Evolutionary conservation across 2,329 filamentous ascomycete species (phyloP).

Genomic region (Achaetomium macrosporum): DNA sequence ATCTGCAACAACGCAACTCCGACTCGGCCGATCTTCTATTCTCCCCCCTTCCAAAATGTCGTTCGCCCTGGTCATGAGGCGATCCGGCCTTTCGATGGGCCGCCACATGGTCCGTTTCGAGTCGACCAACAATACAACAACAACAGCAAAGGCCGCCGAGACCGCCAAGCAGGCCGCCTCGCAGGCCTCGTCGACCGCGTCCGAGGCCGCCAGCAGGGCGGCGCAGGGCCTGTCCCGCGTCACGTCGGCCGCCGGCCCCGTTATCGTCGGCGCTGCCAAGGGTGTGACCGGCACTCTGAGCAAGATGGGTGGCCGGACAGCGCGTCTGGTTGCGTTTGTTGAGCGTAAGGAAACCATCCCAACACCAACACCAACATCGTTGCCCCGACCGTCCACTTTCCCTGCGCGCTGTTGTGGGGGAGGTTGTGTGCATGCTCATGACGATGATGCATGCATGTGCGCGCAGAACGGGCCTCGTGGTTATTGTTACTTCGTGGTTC

Average conservation of each 20-base stretch:
- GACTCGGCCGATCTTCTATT: not conserved
- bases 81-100: constrained; percentile 40
- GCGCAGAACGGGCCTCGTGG: not conserved
- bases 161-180: constrained; percentile 37
- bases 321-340: constrained; percentile 68
- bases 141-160: constrained; percentile 36
- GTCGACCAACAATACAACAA: constrained; percentile 42
- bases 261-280: constrained; percentile 66
- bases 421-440: not conserved
- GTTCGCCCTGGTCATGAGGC: constrained; percentile 32
- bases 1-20: not conserved
- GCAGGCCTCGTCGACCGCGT: constrained; percentile 38
- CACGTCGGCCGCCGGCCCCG: constrained; percentile 71
- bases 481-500: not conserved
- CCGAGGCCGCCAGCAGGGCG: constrained; percentile 57
- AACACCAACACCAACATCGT: not conserved
- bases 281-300: constrained; percentile 60
- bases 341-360: constrained; percentile 63
- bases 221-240: constrained; percentile 78
- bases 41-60: constrained; percentile 19
- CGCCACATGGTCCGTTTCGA: constrained; percentile 50
- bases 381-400: not conserved
- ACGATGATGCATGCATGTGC: not conserved
- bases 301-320: constrained; percentile 78
- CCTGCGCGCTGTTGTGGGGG: not conserved